Evolutionary conservation across 805 yeast genomes (phyloP), one percentile per base, ranked within the genome.

Genomic region (Candida boleticola): DNA sequence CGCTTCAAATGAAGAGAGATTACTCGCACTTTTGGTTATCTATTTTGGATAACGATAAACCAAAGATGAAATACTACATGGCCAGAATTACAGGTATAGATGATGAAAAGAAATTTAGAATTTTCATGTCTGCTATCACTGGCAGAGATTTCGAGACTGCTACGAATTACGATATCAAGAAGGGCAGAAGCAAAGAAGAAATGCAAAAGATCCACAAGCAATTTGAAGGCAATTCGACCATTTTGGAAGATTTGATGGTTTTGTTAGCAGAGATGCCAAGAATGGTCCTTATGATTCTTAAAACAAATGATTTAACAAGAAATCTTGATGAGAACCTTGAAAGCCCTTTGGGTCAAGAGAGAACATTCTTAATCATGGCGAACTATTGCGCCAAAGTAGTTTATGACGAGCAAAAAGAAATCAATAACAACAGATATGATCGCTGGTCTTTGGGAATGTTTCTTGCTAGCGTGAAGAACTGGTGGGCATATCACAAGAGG

Each of bases 1-100:
- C 95, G 1, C 69, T 83, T 1, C 74, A 79, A 41, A 79, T 85
- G 77, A 79, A 95, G 47, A 69, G 89, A 16, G 83, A 85, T 46
- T 93, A 93, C 60, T 86, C 97, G 1, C 85, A 81, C 47, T 88
- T 93, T 58, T 93, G 99, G 99, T 67, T 93, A 16, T 88, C 97
- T 0, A 66, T 93, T 39, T 64, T 93, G 44, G 92, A 89, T 50
- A 76, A 77, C 31, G 80, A 90, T 57, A 73, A 74, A 10, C 74
- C 68, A 2, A 66, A 67, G 13, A 88, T 93, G 95, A 73, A 76
- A 44, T 50, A 68, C 35, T 87, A 89, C 58, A 95, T 97, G 18
- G 76, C 78, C 39, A 74, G 69, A 52, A 83, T 93, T 63, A 95
- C 97, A 1, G 82, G 85, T 17, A 81, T 93, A 26, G 65, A 67